A percentile compares a stretch with the other conserved stretches of the same genome.
These are phyloP conservation scores for Cytospora chrysosperma DNA, from an alignment of 2,329 filamentous ascomycete species.

Conservation along the genomic window DNA sequence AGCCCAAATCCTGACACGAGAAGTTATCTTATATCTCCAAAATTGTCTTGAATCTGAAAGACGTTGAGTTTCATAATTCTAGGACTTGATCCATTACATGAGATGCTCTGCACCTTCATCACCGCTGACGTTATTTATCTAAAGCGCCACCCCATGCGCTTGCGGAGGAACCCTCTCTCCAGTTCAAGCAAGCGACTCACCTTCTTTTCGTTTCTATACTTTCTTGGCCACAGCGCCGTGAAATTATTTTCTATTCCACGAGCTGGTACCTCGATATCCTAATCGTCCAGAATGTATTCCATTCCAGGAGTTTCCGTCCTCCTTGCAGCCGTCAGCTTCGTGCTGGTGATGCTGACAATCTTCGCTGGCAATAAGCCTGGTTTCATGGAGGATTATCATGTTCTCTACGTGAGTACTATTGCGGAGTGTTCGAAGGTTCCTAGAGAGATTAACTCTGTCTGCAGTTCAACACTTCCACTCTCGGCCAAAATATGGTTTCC, in stretches of 20 bases:
- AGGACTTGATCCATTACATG: not conserved
- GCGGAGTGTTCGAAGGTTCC: not conserved
- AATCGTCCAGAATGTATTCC: conserved; percentile 16
- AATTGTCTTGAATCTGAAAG: not conserved
- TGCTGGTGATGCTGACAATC: conserved; percentile 38
- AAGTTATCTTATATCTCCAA: not conserved
- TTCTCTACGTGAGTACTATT: conserved; percentile 36
- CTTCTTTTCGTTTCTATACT: not conserved
- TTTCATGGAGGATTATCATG: conserved; percentile 39
- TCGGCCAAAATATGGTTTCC: conserved; percentile 40
- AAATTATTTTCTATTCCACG: not conserved
- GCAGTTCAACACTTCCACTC: conserved; percentile 42
- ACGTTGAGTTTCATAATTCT: not conserved
- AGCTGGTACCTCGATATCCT: conserved; percentile 5
- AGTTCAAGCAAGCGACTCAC: not conserved
- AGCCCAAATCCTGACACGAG: conserved; percentile 3
- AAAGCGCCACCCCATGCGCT: not conserved
- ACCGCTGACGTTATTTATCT: conserved; percentile 7
- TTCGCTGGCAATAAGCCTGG: conserved; percentile 39
- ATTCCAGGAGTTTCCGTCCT: conserved; percentile 32
- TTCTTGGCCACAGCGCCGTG: not conserved
- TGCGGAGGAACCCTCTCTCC: not conserved
- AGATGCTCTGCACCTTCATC: not conserved
- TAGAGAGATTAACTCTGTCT: conserved; percentile 5
- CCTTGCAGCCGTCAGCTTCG: conserved; percentile 36